Conservation (phyloP, 2,329 filamentous ascomycete species). For the Cladosporium sphaerospermum region DNA sequence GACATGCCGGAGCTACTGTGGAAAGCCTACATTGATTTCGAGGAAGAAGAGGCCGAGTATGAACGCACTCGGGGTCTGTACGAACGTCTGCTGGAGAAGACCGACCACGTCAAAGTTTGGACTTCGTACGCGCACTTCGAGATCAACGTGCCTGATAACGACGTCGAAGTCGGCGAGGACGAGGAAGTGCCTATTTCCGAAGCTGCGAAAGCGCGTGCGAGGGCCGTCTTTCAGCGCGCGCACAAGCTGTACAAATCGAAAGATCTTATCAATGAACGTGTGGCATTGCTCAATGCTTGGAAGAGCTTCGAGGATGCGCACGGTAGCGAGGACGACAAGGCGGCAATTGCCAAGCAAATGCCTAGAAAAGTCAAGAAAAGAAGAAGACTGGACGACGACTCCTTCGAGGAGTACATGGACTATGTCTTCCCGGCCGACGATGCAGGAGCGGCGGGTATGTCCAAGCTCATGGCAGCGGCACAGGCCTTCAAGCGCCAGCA, state of each 20-base stretch:
- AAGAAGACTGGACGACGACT: constrained; percentile 84
- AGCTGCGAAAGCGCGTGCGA: constrained; percentile 73
- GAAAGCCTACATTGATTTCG: constrained; percentile 98
- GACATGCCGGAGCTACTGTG: constrained; percentile 98
- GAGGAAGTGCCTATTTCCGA: constrained; percentile 63
- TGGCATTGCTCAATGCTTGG: constrained; percentile 86
- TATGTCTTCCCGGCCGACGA: constrained; percentile 97
- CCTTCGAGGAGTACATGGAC: constrained; percentile 94
- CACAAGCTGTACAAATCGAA: constrained; percentile 82
- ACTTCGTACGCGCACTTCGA: constrained; percentile 98
- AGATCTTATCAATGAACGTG: constrained; percentile 89
- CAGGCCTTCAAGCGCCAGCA: constrained; percentile 76
- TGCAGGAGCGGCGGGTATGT: constrained; percentile 63
- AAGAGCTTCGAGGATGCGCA: constrained; percentile 84
- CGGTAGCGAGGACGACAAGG: constrained; percentile 67
- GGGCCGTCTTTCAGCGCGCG: constrained; percentile 77
- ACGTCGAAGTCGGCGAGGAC: constrained; percentile 51
- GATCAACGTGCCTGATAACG: constrained; percentile 78
- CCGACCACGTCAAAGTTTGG: constrained; percentile 99
- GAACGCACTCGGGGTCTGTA: constrained; percentile 75
- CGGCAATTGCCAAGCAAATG: constrained; percentile 87
- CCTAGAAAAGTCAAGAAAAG: constrained; percentile 87
- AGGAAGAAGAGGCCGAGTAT: constrained; percentile 91
- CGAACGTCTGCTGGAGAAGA: constrained; percentile 85
- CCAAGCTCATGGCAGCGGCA: constrained; percentile 76